Conservation (phyloP, 2,329 filamentous ascomycete genomes). For the Nemania serpens region DNA sequence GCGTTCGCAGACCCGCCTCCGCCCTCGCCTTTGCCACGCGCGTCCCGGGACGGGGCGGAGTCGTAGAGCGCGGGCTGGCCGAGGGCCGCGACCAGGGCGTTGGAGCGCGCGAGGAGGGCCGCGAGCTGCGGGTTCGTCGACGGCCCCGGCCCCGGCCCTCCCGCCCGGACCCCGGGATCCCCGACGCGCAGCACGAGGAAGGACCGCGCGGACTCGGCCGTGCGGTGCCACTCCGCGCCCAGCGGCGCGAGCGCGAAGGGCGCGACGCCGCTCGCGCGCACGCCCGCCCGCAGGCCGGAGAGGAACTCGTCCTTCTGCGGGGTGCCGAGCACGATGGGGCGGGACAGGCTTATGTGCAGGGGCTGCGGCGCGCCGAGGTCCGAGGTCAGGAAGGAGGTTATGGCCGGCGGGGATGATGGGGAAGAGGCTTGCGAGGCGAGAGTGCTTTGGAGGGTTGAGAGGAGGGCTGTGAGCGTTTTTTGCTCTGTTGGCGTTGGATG, state of each 20-base stretch:
- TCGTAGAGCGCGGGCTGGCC: constrained; percentile 74
- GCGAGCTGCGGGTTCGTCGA: constrained; percentile 58
- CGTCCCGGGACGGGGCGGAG: constrained; percentile 23
- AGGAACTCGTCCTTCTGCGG: constrained; percentile 74
- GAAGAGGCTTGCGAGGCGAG: constrained; percentile 31
- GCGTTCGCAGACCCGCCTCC: not conserved
- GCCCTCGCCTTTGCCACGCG: not conserved
- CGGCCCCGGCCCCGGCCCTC: too few relatives aligned
- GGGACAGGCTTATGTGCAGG: constrained; percentile 88
- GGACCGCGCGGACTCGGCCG: constrained; percentile 68
- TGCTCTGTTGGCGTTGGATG: constrained; percentile 48
- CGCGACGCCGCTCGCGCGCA: constrained; percentile 44
- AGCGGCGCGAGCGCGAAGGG: constrained; percentile 48
- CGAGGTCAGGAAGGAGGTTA: constrained; percentile 71
- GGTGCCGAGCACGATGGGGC: constrained; percentile 75
- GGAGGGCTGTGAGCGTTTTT: constrained; percentile 50
- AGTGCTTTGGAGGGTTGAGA: constrained; percentile 44
- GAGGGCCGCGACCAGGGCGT: constrained; percentile 62
- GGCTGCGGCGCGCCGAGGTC: constrained; percentile 79
- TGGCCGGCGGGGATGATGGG: constrained; percentile 27
- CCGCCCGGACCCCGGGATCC: not conserved
- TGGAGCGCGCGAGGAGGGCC: constrained; percentile 68
- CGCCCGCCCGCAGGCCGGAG: constrained; percentile 50
- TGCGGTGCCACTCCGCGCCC: constrained; percentile 55
- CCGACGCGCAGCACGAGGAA: constrained; percentile 80